Conservation (phyloP, 345 rosid genomes). For the Pistacia atlantica region DNA sequence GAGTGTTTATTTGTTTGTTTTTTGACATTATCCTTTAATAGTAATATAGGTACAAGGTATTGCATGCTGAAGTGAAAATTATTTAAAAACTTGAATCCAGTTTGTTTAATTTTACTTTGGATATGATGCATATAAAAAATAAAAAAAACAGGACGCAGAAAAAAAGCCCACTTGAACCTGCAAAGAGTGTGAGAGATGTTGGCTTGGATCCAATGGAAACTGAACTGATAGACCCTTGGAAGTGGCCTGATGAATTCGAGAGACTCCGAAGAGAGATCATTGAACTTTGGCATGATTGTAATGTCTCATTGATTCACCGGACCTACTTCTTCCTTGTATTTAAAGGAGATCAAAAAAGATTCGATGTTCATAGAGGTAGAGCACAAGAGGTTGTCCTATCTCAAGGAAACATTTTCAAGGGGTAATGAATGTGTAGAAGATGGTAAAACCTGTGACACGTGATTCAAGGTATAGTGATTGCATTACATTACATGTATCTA, state of each 20-base stretch:
- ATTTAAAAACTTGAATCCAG: neutral
- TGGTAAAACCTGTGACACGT: constrained; percentile 40
- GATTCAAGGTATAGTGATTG: constrained; percentile 53
- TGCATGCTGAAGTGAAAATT: neutral
- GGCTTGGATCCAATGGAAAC: constrained; percentile 77
- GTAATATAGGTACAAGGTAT: neutral
- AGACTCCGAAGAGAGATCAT: constrained; percentile 70
- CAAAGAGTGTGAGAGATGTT: constrained; percentile 60
- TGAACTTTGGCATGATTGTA: constrained; percentile 83
- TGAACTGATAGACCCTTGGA: constrained; percentile 35
- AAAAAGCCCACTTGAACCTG: constrained; percentile 26
- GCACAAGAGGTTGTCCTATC: constrained; percentile 65
- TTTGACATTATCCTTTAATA: neutral
- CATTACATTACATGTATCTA: neutral
- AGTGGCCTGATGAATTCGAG: constrained; percentile 67
- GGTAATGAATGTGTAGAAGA: constrained; percentile 55
- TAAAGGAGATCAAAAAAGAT: constrained; percentile 78
- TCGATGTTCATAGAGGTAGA: constrained; percentile 90
- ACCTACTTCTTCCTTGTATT: constrained; percentile 85
- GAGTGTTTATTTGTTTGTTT: constrained; percentile 19
- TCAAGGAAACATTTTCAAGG: constrained; percentile 53
- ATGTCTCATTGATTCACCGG: constrained; percentile 78
- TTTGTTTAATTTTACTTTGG: neutral
- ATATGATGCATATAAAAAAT: constrained; percentile 31
- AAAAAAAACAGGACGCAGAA: constrained; percentile 53